phyloP scores from a whole-genome alignment of 2,329 filamentous ascomycete genomes.

The Tolypocladium pustulatum region DNA sequence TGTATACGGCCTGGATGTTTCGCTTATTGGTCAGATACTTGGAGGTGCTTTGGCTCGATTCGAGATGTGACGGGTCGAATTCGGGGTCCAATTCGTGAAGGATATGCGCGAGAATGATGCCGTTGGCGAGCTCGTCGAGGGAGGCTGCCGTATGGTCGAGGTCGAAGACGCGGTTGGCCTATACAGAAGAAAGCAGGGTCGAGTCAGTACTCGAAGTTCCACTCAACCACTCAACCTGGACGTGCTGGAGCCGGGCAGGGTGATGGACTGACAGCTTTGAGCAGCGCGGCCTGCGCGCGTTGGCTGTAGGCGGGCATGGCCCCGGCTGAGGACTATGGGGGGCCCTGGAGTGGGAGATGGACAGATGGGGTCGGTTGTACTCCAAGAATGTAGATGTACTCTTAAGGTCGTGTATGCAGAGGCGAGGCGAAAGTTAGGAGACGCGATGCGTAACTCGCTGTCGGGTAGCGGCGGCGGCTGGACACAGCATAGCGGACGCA shows the following conservation, averaged over 20 bases:
- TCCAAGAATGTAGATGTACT: background rate
- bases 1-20: constrained; percentile 43
- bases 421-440: background rate
- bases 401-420: background rate
- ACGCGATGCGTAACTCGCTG: background rate
- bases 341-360: background rate
- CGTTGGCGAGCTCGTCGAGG: constrained; percentile 42
- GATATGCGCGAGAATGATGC: constrained; percentile 42
- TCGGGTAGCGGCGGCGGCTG: background rate
- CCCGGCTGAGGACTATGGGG: background rate
- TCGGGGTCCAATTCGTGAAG: constrained; percentile 46
- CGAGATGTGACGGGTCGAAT: constrained; percentile 45
- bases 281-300: constrained; percentile 41
- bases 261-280: constrained; percentile 38
- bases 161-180: constrained; percentile 30
- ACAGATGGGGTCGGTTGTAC: background rate
- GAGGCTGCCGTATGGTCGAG: constrained; percentile 35
- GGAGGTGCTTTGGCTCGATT: constrained; percentile 31
- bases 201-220: constrained; percentile 1
- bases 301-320: constrained; percentile 27
- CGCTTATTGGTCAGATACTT: constrained; percentile 38
- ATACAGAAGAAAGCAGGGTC: background rate
- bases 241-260: background rate
- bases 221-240: constrained; percentile 4
- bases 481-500: background rate